phyloP scores from a whole-genome alignment of 2,329 filamentous ascomycete species.

The Aspergillus carbonarius region DNA sequence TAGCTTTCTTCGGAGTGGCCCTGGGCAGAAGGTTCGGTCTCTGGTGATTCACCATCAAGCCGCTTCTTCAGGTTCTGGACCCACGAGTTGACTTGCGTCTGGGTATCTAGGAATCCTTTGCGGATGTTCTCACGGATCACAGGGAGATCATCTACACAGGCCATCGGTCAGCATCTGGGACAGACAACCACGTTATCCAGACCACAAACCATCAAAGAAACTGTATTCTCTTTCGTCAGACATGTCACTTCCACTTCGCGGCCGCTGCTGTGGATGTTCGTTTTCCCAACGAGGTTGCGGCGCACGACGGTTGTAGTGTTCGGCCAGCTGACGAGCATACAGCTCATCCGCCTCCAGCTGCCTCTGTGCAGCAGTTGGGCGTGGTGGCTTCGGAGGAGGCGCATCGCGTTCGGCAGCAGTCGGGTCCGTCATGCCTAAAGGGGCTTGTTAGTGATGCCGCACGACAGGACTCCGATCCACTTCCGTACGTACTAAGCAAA shows the following conservation, averaged over 20 bases:
- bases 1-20: slow-evolving; percentile 38
- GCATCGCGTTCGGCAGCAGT: slow-evolving; percentile 62
- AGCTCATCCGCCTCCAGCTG: slow-evolving; percentile 89
- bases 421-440: slow-evolving; percentile 73
- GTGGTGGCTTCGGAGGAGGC: slow-evolving; percentile 78
- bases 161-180: slow-evolving; percentile 15
- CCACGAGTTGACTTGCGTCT: slow-evolving; percentile 90
- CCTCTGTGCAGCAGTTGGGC: slow-evolving; percentile 67
- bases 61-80: slow-evolving; percentile 89
- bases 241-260: slow-evolving; percentile 55
- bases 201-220: slow-evolving; percentile 72
- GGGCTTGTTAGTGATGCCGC: slow-evolving; percentile 1
- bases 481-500: slow-evolving; percentile 65
- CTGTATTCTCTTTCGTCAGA: slow-evolving; percentile 74
- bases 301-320: slow-evolving; percentile 69
- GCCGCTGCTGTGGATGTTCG: slow-evolving; percentile 43
- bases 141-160: slow-evolving; percentile 73
- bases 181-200: neutral
- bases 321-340: slow-evolving; percentile 87
- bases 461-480: neutral
- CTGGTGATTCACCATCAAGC: slow-evolving; percentile 81
- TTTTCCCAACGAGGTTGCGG: slow-evolving; percentile 33
- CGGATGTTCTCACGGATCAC: slow-evolving; percentile 89
- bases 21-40: slow-evolving; percentile 35
- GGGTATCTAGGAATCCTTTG: slow-evolving; percentile 93